These are phyloP conservation scores for Talaromyces piceae DNA, from an alignment of 2,329 filamentous ascomycete genomes.

Conservation along the genomic window DNA sequence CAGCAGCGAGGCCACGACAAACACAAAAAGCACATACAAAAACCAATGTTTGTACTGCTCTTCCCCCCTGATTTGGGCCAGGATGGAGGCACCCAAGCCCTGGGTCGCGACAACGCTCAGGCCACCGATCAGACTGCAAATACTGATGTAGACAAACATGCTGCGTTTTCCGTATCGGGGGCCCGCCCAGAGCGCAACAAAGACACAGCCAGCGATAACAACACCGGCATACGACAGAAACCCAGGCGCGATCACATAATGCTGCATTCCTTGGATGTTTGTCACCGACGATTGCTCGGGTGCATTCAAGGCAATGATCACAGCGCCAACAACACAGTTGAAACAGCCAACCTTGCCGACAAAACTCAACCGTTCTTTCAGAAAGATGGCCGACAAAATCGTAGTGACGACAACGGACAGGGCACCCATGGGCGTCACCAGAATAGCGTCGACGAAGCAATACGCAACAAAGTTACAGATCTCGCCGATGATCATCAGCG, in stretches of 20 bases:
- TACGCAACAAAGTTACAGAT: slow-evolving; percentile 97
- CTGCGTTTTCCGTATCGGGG: slow-evolving; percentile 91
- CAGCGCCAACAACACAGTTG: slow-evolving; percentile 84
- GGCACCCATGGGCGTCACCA: slow-evolving; percentile 87
- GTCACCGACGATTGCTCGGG: slow-evolving; percentile 76
- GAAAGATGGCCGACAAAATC: slow-evolving; percentile 83
- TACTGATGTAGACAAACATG: slow-evolving; percentile 95
- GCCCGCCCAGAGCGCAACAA: slow-evolving; percentile 71
- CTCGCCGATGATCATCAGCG: slow-evolving; percentile 91
- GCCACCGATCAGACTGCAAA: slow-evolving; percentile 91
- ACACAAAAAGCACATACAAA: slow-evolving; percentile 81
- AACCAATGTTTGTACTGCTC: slow-evolving; percentile 98
- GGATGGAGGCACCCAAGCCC: slow-evolving; percentile 81
- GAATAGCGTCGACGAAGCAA: slow-evolving; percentile 90
- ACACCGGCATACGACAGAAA: slow-evolving; percentile 81
- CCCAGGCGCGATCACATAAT: slow-evolving; percentile 75
- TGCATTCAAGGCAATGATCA: slow-evolving; percentile 91
- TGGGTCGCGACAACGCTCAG: slow-evolving; percentile 93
- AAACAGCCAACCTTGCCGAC: slow-evolving; percentile 96
- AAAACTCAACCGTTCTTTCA: slow-evolving; percentile 91
- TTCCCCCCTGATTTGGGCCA: slow-evolving; percentile 73
- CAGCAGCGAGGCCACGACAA: slow-evolving; percentile 79
- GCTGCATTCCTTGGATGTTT: slow-evolving; percentile 86
- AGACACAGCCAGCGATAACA: slow-evolving; percentile 63
- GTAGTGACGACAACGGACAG: slow-evolving; percentile 89